Evolutionary conservation across 2,329 filamentous ascomycete genomes (phyloP), one percentile per base, ranked within the genome.

Genomic region (Hymenotorrendiella dingleyae): DNA sequence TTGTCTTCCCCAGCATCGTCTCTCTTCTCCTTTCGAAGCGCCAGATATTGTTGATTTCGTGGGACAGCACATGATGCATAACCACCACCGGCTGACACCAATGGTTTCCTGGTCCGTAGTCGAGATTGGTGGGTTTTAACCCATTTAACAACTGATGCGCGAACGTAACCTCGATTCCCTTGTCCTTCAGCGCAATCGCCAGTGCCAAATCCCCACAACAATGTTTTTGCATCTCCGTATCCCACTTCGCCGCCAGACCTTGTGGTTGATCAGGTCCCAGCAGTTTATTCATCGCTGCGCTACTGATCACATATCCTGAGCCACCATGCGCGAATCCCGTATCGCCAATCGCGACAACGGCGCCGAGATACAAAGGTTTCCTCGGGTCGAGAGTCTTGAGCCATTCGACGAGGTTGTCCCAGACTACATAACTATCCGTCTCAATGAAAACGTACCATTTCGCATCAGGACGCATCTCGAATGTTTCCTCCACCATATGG

Each of bases 401-500:
- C 69, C 72, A 76, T 26, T 67, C 59, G 22, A 70, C 59, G 21
- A 78, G 53, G 38, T 70, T 76, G 8, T 68, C 62, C 68, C 72
- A 74, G 30, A 74, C 61, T 7, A 77, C 65, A 52, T 77, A 78
- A 8, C 73, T 75, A 55, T 78, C 74, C 40, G 72, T 72, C 41
- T 78, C 74, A 46, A 78, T 66, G 48, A 74, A 78, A 17, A 79
- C 55, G 52, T 76, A 79, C 74, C 75, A 80, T 48, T 77, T 70
- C 44, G 70, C 69, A 43, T 65, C 54, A 7, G 74, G 74, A 11
- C 68, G 66, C 58, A 71, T 58, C 14, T 57, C 51, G 52, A 69
- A 78, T 1, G 70, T 59, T 60, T 74, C 74, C 58, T 75, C 69
- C 12, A 74, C 68, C 54, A 78, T 76, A 55, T 76, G 74, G 32